A percentile compares a stretch with the other conserved stretches of the same genome.
phyloP scores from a whole-genome alignment of 2,329 filamentous ascomycete species.

The Colletotrichum endophyticum region DNA sequence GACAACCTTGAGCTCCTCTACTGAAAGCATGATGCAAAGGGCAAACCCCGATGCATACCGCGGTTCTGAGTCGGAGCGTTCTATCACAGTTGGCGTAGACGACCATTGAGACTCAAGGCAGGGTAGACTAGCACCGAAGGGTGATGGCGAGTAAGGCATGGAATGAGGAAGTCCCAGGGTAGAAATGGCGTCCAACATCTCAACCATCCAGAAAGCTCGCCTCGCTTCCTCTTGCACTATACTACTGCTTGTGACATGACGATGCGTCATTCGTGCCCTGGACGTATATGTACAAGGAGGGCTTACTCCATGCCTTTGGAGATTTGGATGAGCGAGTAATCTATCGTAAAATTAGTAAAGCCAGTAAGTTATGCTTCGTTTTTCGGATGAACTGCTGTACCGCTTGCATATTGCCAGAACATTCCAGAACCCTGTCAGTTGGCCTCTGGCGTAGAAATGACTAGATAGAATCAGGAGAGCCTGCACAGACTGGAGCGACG shows the following conservation, averaged over 20 bases:
- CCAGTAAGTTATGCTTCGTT: not conserved
- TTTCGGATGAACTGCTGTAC: not conserved
- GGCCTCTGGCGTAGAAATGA: accelerated
- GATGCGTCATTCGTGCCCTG: accelerated
- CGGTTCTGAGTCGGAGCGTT: not conserved
- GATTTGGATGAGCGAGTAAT: not conserved
- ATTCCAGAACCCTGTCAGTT: not conserved
- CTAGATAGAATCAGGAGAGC: not conserved
- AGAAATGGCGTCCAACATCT: not conserved
- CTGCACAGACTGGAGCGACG: not conserved
- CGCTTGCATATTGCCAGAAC: accelerated
- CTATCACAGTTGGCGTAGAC: not conserved
- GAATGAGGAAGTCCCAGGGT: not conserved
- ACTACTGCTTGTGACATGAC: accelerated
- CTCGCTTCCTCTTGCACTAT: not conserved
- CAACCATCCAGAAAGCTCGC: not conserved
- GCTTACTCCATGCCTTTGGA: not conserved
- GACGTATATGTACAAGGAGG: not conserved
- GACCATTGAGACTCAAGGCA: not conserved
- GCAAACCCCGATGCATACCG: not conserved
- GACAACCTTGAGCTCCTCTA: not conserved
- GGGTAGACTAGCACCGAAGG: not conserved
- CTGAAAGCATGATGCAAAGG: not conserved
- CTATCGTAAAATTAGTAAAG: not conserved
- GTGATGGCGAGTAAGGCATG: not conserved